A percentile compares a stretch with the other conserved stretches of the same genome.
Evolutionary conservation across 2,329 filamentous ascomycete genomes (phyloP).

Genomic region (Thielaviopsis musarum): DNA sequence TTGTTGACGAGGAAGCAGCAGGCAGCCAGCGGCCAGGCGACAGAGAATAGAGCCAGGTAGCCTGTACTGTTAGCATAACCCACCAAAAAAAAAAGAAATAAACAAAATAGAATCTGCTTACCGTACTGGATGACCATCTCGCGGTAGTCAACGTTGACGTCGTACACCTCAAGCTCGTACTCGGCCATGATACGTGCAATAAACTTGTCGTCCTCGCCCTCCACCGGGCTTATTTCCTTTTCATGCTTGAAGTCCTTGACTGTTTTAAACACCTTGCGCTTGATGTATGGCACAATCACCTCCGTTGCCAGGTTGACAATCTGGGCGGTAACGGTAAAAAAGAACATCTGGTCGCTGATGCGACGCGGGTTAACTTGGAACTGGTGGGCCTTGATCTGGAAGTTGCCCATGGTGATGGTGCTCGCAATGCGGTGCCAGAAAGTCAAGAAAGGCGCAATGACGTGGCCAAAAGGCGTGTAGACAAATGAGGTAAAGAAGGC

Average conservation of each 20-base stretch:
- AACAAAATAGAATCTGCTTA: conserved; percentile 19
- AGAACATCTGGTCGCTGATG: conserved; percentile 82
- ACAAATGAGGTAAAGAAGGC: conserved; percentile 88
- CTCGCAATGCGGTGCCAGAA: conserved; percentile 61
- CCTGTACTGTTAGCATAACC: conserved; percentile 25
- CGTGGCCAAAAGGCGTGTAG: conserved; percentile 77
- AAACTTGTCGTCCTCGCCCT: conserved; percentile 60
- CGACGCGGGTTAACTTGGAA: conserved; percentile 75
- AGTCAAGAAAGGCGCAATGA: conserved; percentile 73
- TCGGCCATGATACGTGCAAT: conserved; percentile 68
- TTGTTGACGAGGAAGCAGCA: conserved; percentile 86
- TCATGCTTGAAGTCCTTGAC: conserved; percentile 53
- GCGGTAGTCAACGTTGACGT: conserved; percentile 77
- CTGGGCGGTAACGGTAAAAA: conserved; percentile 88
- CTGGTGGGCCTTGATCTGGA: conserved; percentile 44
- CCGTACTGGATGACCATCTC: conserved; percentile 82
- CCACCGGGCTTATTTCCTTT: conserved; percentile 27
- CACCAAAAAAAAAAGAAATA: background rate
- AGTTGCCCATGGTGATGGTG: conserved; percentile 58
- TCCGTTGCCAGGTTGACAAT: conserved; percentile 77
- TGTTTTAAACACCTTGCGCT: conserved; percentile 60
- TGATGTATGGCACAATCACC: conserved; percentile 68
- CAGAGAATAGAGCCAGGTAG: conserved; percentile 80
- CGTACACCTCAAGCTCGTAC: conserved; percentile 66
- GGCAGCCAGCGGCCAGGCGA: conserved; percentile 86